These are phyloP conservation scores for Colletotrichum spinosum DNA, from an alignment of 2,329 filamentous ascomycete genomes.

Conservation along the genomic window DNA sequence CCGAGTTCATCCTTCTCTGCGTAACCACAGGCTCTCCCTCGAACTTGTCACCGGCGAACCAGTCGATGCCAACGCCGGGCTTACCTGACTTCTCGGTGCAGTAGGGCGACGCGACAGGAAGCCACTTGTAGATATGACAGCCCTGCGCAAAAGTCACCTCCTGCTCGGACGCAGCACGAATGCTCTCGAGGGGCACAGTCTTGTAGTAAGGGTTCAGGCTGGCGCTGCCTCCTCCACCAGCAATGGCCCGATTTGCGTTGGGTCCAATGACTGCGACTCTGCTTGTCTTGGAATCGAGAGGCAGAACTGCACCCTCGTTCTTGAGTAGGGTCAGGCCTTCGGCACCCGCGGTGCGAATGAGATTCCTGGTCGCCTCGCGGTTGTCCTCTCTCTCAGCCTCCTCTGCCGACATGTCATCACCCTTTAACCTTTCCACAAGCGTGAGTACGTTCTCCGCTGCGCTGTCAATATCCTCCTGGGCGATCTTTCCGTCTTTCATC, in stretches of 20 bases:
- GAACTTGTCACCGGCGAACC: constrained; percentile 73
- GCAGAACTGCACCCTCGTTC: constrained; percentile 69
- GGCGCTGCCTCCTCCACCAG: constrained; percentile 75
- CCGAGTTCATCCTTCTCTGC: constrained; percentile 71
- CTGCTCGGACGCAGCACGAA: constrained; percentile 63
- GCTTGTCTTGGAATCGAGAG: constrained; percentile 64
- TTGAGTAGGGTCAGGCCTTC: constrained; percentile 75
- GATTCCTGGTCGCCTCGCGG: constrained; percentile 65
- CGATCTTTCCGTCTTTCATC: constrained; percentile 60
- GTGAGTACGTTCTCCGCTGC: constrained; percentile 71
- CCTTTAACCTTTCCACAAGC: constrained; percentile 70
- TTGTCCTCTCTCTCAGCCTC: constrained; percentile 68
- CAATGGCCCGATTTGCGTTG: constrained; percentile 75
- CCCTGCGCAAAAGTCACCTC: constrained; percentile 71
- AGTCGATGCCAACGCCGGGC: constrained; percentile 72
- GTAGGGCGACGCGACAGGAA: constrained; percentile 70
- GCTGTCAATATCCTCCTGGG: constrained; percentile 62
- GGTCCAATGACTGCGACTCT: constrained; percentile 76
- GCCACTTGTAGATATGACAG: constrained; percentile 74
- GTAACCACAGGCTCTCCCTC: constrained; percentile 66
- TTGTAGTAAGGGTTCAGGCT: constrained; percentile 77
- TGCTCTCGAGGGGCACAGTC: constrained; percentile 73
- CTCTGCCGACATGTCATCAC: constrained; percentile 68
- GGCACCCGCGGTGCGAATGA: constrained; percentile 71
- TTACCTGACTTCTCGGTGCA: constrained; percentile 68